These are phyloP conservation scores for Citrus trifoliata DNA, from an alignment of 345 rosid genomes.

Conservation along the genomic window DNA sequence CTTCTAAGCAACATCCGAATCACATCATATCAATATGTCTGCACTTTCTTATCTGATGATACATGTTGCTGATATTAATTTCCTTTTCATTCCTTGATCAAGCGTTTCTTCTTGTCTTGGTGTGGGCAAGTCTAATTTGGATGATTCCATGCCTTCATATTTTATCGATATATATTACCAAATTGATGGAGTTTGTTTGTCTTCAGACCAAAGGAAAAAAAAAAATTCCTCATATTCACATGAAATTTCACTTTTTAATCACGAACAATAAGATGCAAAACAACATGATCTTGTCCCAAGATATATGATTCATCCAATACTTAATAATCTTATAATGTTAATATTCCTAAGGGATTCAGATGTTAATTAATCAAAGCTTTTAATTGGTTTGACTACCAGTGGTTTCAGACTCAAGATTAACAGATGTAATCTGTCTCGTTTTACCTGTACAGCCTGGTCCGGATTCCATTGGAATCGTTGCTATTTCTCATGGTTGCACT, in stretches of 20 bases:
- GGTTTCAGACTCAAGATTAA: not conserved
- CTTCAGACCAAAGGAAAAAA: not conserved
- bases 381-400: not conserved
- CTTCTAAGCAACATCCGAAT: slow-evolving; percentile 25
- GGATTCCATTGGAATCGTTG: slow-evolving; percentile 99
- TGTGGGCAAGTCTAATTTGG: not conserved
- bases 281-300: not conserved
- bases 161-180: not conserved
- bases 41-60: not conserved
- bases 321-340: not conserved
- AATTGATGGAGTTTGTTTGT: not conserved
- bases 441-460: slow-evolving; percentile 91
- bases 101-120: not conserved
- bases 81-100: not conserved
- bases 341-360: not conserved
- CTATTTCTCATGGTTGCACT: slow-evolving; percentile 97
- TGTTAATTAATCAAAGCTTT: not conserved
- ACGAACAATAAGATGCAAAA: not conserved
- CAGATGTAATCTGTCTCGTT: not conserved
- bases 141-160: not conserved
- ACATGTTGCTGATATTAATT: not conserved
- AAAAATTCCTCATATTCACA: not conserved
- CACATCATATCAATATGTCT: slow-evolving; percentile 5
- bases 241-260: not conserved
- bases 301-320: not conserved